A percentile compares a stretch with the other conserved stretches of the same genome.
Evolutionary conservation across 371 early-diverging fungal genomes (phyloP).

Genomic region (Circinella umbellata): DNA sequence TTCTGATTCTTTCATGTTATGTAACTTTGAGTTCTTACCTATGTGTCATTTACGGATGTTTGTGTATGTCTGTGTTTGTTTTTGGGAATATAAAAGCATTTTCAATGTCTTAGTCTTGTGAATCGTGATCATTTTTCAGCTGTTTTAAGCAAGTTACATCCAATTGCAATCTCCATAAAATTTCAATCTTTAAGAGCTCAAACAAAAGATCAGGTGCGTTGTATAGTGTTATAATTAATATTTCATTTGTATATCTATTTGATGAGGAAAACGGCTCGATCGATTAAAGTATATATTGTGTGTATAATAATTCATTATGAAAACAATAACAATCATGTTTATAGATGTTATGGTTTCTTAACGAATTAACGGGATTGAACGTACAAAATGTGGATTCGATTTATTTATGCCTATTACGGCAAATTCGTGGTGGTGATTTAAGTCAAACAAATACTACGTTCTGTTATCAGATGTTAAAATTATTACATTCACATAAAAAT

Average conservation of each 20-base stretch:
- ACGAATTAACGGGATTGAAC: conserved; percentile 56
- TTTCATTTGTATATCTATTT: neutral
- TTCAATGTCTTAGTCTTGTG: conserved; percentile 64
- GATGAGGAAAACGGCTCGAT: too few relatives aligned
- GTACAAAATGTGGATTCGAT: conserved; percentile 63
- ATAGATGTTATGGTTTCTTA: conserved; percentile 69
- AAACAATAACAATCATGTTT: neutral
- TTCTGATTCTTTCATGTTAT: too few relatives aligned
- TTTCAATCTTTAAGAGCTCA: conserved; percentile 52
- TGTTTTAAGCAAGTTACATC: conserved; percentile 55
- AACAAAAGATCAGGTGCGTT: conserved; percentile 50
- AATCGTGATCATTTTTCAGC: conserved; percentile 68
- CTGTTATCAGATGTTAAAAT: conserved; percentile 56
- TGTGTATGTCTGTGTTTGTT: neutral
- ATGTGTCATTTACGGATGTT: neutral
- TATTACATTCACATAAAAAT: conserved; percentile 51
- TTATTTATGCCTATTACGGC: conserved; percentile 58
- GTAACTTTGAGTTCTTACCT: neutral
- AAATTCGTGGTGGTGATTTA: conserved; percentile 70
- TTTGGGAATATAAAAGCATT: conserved; percentile 38
- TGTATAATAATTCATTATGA: neutral
- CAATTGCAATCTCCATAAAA: conserved; percentile 42
- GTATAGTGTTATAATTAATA: conserved; percentile 1
- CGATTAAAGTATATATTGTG: neutral
- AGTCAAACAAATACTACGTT: conserved; percentile 52